phyloP scores from a whole-genome alignment of 2,329 filamentous ascomycete genomes.

The Davidsoniella eucalypti region DNA sequence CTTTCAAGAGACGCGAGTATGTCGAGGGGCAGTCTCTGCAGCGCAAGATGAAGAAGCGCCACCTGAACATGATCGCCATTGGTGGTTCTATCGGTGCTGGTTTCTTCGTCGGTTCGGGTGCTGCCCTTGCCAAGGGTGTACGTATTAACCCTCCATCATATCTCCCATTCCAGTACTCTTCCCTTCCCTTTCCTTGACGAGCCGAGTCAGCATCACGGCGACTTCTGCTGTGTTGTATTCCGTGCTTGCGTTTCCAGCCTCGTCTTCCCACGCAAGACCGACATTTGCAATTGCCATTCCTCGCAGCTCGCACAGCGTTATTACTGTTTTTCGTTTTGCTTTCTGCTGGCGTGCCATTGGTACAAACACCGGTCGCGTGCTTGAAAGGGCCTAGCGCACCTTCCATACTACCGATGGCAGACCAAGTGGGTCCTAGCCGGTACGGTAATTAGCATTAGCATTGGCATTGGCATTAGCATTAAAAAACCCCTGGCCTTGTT shows the following conservation, averaged over 20 bases:
- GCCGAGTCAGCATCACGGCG: not conserved
- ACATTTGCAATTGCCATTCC: too few relatives aligned
- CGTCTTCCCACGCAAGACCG: not conserved
- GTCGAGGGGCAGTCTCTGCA: slow-evolving; percentile 24
- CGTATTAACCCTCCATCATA: slow-evolving; percentile 15
- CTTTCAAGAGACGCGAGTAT: slow-evolving; percentile 23
- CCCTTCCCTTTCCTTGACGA: not conserved
- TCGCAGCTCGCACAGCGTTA: too few relatives aligned
- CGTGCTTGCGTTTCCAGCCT: not conserved
- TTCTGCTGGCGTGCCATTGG: not conserved
- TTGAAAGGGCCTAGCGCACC: not conserved
- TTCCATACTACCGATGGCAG: too few relatives aligned
- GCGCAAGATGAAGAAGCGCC: slow-evolving; percentile 36
- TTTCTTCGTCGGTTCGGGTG: slow-evolving; percentile 45
- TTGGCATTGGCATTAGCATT: not conserved
- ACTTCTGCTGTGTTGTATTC: not conserved
- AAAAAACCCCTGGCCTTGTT: not conserved
- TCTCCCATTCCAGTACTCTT: not conserved
- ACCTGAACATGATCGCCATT: slow-evolving; percentile 47
- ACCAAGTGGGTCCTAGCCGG: too few relatives aligned
- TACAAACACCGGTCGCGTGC: not conserved
- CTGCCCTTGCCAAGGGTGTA: slow-evolving; percentile 35
- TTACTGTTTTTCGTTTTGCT: not conserved
- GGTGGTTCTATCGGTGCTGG: slow-evolving; percentile 45
- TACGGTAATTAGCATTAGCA: not conserved